Evolutionary conservation across 2,329 filamentous ascomycete species (phyloP).

Genomic region (Botrytis byssoidea): DNA sequence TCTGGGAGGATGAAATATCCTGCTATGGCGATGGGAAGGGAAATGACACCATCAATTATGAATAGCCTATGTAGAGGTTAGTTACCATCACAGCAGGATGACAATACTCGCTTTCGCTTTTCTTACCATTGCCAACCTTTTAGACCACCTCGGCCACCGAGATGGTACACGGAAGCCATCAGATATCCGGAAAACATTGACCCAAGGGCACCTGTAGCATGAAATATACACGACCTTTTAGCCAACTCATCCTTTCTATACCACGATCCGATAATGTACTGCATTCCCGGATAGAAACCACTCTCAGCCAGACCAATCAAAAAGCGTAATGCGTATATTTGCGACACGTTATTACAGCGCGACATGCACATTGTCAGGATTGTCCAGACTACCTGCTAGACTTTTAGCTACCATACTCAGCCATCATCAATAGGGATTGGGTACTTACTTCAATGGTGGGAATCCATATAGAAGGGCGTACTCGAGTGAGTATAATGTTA

Average conservation of each 20-base stretch:
- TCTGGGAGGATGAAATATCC: slow-evolving; percentile 38
- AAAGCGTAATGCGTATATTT: slow-evolving; percentile 43
- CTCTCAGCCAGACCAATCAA: slow-evolving; percentile 50
- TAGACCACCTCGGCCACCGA: slow-evolving; percentile 42
- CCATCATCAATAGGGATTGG: too few relatives aligned
- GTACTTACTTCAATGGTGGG: slow-evolving; percentile 12
- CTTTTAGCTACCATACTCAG: background rate
- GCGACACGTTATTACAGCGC: slow-evolving; percentile 29
- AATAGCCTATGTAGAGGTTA: slow-evolving; percentile 40
- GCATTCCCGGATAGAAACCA: slow-evolving; percentile 50
- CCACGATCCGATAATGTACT: slow-evolving; percentile 58
- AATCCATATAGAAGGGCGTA: slow-evolving; percentile 21
- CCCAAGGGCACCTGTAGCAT: slow-evolving; percentile 56
- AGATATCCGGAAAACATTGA: slow-evolving; percentile 46
- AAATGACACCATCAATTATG: slow-evolving; percentile 42
- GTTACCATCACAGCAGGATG: background rate
- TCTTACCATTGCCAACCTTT: slow-evolving; percentile 41
- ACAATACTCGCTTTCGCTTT: background rate
- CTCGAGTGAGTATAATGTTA: slow-evolving; percentile 50
- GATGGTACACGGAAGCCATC: slow-evolving; percentile 45
- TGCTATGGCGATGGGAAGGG: slow-evolving; percentile 36
- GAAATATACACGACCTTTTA: slow-evolving; percentile 56
- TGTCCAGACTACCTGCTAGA: slow-evolving; percentile 14
- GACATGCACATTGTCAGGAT: slow-evolving; percentile 18
- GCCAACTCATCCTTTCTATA: slow-evolving; percentile 42